These are phyloP conservation scores for Sporobolomyces phaffii DNA, from an alignment of 768 basidiomycete genomes.

Conservation along the genomic window DNA sequence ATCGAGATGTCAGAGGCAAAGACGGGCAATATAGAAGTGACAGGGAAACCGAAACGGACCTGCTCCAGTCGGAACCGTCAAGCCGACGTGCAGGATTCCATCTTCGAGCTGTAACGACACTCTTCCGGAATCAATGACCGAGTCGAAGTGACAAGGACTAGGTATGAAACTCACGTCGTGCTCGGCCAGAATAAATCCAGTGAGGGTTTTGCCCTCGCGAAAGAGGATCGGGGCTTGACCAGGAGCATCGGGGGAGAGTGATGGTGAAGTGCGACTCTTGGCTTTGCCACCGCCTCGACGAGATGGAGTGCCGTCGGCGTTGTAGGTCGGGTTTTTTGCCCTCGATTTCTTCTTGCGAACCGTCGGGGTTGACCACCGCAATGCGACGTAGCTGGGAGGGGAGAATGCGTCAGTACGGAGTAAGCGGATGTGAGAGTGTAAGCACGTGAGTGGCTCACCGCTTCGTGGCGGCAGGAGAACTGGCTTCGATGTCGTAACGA, in stretches of 20 bases:
- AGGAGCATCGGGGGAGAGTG: not conserved
- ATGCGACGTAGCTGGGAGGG: conserved; percentile 27
- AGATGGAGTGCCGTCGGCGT: not conserved
- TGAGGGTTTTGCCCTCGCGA: conserved; percentile 21
- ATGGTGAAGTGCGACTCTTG: not conserved
- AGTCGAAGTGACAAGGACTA: no score
- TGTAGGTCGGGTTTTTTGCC: not conserved
- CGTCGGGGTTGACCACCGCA: conserved; percentile 21
- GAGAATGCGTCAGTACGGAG: no score
- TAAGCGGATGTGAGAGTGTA: no score
- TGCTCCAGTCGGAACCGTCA: conserved; percentile 25
- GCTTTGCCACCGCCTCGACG: not conserved
- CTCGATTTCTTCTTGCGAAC: conserved; percentile 26
- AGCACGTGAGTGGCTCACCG: not conserved
- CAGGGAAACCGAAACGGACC: not conserved
- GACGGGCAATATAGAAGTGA: no score
- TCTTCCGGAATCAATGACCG: no score
- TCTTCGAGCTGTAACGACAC: conserved; percentile 7
- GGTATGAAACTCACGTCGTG: conserved; percentile 31
- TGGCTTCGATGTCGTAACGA: conserved; percentile 11
- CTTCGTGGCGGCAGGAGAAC: not conserved
- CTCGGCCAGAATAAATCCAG: conserved; percentile 27
- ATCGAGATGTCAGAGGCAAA: no score
- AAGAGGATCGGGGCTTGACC: not conserved
- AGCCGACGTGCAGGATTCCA: conserved; percentile 17